A percentile compares a stretch with the other conserved stretches of the same genome.
Conservation (phyloP, 2,329 filamentous ascomycete genomes). For the Colletotrichum tofieldiae region DNA sequence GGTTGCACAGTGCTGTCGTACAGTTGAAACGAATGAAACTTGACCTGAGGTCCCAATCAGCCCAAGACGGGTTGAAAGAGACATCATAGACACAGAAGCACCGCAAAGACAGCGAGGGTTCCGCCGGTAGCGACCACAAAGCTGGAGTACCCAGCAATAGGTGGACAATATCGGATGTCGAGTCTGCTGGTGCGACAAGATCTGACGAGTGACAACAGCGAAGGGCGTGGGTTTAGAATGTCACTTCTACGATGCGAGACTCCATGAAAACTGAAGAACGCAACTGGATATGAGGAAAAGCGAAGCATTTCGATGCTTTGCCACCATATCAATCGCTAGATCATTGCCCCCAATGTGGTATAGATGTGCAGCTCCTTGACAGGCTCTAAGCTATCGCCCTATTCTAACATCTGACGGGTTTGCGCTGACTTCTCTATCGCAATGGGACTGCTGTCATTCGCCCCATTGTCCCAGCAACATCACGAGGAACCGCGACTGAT, state of each 20-base stretch:
- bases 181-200: constrained; percentile 27
- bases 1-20: constrained; percentile 14
- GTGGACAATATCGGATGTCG: constrained; percentile 19
- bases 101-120: constrained; percentile 14
- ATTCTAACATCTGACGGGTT: not conserved
- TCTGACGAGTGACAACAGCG: not conserved
- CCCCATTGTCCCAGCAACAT: too few relatives aligned
- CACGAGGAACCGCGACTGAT: too few relatives aligned
- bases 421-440: not conserved
- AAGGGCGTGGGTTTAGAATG: not conserved
- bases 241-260: not conserved
- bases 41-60: not conserved
- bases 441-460: not conserved
- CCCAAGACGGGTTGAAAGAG: not conserved
- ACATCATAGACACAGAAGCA: not conserved
- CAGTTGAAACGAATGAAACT: constrained; percentile 10
- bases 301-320: too few relatives aligned
- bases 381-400: not conserved
- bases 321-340: too few relatives aligned
- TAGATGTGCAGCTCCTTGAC: too few relatives aligned
- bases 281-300: not conserved
- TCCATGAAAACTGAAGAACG: not conserved
- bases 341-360: too few relatives aligned
- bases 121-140: constrained; percentile 8
- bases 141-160: constrained; percentile 3